phyloP scores from a whole-genome alignment of 495 filamentous ascomycete genomes.

The Beverwykella pulmonaria region DNA sequence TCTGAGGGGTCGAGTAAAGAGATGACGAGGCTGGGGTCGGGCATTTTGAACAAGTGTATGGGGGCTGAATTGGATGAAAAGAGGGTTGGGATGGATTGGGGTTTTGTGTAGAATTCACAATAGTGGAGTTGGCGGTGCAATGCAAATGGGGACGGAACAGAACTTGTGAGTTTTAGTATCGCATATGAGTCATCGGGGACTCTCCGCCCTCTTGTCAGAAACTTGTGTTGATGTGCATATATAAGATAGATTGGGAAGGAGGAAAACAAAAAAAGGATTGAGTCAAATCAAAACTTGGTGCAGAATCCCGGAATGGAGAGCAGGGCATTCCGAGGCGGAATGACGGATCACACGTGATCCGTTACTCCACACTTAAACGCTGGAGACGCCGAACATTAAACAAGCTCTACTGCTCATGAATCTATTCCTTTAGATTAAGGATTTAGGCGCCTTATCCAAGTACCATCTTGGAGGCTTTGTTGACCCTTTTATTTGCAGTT shows the following conservation, averaged over 20 bases:
- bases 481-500: too few species aligned
- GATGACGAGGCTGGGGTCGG: slow-evolving; percentile 10
- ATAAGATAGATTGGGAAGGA: not conserved
- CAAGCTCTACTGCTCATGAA: not conserved
- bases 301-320: not conserved
- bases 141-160: not conserved
- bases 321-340: not conserved
- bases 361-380: not conserved
- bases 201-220: not conserved
- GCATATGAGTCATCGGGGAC: not conserved
- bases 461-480: too few species aligned
- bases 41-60: slow-evolving; percentile 8
- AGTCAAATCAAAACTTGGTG: not conserved
- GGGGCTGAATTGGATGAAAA: not conserved
- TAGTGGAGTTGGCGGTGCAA: too few species aligned
- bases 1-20: slow-evolving; percentile 11
- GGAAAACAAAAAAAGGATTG: not conserved
- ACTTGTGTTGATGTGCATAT: not conserved
- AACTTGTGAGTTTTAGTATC: not conserved
- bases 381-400: not conserved
- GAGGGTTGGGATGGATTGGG: not conserved
- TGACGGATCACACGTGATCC: not conserved
- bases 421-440: too few species aligned
- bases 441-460: too few species aligned
- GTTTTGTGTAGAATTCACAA: not conserved